These are phyloP conservation scores for Lentinula guzmanii DNA, from an alignment of 768 basidiomycete species.

Conservation along the genomic window DNA sequence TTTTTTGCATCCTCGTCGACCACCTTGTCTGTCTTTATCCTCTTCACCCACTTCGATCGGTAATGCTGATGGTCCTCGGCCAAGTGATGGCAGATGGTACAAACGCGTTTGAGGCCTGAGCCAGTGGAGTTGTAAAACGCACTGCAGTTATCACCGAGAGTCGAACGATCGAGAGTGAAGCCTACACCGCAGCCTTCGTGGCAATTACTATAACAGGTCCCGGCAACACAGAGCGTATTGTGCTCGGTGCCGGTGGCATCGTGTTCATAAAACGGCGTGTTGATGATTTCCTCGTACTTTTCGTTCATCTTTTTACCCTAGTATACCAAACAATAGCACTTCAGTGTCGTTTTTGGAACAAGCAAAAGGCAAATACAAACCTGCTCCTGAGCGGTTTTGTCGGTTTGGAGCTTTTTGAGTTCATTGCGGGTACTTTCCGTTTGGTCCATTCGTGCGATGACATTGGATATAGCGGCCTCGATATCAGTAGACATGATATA, in stretches of 20 bases:
- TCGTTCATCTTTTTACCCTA: constrained; percentile 7
- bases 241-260: not conserved
- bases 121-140: constrained; percentile 1
- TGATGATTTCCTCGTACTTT: constrained; percentile 6
- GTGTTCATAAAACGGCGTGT: constrained; percentile 6
- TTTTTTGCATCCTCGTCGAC: constrained; percentile 12
- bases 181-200: constrained; percentile 7
- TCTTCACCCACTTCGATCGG: constrained; percentile 9
- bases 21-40: constrained; percentile 5
- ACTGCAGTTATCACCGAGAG: constrained; percentile 2
- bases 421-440: not conserved
- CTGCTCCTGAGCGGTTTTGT: not conserved
- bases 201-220: constrained; percentile 11
- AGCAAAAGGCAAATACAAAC: not conserved
- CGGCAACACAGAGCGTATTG: constrained; percentile 10
- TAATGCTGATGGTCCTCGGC: constrained; percentile 11
- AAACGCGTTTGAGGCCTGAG: not conserved
- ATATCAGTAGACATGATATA: not conserved
- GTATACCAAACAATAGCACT: not conserved
- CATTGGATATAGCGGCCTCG: not conserved
- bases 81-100: constrained; percentile 8
- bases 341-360: not conserved
- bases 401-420: not conserved
- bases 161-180: constrained; percentile 8
- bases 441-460: not conserved